Evolutionary conservation across 495 filamentous ascomycete genomes (phyloP).

Genomic region (Penicillium lividum): DNA sequence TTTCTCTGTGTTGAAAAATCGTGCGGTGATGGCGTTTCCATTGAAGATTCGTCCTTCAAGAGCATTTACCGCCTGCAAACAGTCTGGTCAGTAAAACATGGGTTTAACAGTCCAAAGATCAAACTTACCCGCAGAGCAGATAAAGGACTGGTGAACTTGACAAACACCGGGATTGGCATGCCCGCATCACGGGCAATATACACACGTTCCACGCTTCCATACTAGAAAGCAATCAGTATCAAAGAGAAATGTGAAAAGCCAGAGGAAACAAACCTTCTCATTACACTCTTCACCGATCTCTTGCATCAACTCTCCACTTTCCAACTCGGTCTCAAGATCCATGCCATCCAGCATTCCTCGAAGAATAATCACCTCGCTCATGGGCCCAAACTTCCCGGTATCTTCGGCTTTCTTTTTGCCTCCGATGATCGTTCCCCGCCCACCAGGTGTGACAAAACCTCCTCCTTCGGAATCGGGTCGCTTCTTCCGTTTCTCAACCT

Average conservation of each 20-base stretch:
- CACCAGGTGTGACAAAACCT: conserved; percentile 67
- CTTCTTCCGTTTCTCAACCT: conserved; percentile 81
- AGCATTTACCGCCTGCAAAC: conserved; percentile 75
- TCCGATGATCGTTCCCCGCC: conserved; percentile 79
- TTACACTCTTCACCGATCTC: conserved; percentile 94
- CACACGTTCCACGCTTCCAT: conserved; percentile 83
- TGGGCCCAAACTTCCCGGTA: conserved; percentile 66
- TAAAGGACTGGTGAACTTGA: conserved; percentile 81
- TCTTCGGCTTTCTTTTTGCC: conserved; percentile 52
- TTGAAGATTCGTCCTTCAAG: conserved; percentile 83
- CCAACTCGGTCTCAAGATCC: conserved; percentile 67
- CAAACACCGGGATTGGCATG: conserved; percentile 69
- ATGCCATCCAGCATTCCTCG: conserved; percentile 81
- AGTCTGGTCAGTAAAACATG: conserved; percentile 1
- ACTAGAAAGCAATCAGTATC: conserved; percentile 43
- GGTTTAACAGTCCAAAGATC: neutral
- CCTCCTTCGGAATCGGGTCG: conserved; percentile 76
- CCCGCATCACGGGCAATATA: conserved; percentile 62
- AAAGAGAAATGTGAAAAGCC: conserved; percentile 9
- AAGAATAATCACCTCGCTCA: conserved; percentile 78
- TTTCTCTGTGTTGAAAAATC: conserved; percentile 76
- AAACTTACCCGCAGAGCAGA: conserved; percentile 75
- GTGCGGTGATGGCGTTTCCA: conserved; percentile 75
- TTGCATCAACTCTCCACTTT: conserved; percentile 71
- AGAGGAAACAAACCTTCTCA: conserved; percentile 57